Percentiles rank a stretch among this genome's conserved stretches.
Conservation (phyloP, 1,284 basidiomycete genomes). For the Schizophyllum commune region DNA sequence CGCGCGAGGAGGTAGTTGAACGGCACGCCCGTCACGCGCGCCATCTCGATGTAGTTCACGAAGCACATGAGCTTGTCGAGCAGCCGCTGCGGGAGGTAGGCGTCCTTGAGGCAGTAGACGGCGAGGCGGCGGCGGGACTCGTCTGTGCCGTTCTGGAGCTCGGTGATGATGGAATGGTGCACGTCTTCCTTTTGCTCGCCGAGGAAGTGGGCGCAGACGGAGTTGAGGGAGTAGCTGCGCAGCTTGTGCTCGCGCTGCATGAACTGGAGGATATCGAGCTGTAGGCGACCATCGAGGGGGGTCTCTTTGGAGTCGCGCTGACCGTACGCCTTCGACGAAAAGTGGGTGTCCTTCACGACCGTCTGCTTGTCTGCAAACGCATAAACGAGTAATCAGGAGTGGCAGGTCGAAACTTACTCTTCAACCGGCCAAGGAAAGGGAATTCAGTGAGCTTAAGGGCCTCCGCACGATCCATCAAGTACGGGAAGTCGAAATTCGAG, state of each 20-base stretch:
- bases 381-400: neutral
- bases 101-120: conserved; percentile 96
- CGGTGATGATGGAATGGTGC: conserved; percentile 94
- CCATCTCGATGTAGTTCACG: conserved; percentile 94
- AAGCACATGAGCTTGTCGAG: conserved; percentile 98
- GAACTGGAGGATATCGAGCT: conserved; percentile 89
- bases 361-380: conserved; percentile 49
- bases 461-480: conserved; percentile 84
- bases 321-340: conserved; percentile 93
- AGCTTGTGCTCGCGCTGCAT: conserved; percentile 97
- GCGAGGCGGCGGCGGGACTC: conserved; percentile 86
- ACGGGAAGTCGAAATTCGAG: conserved; percentile 88
- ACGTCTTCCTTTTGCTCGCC: conserved; percentile 98
- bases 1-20: conserved; percentile 90
- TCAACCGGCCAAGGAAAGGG: conserved; percentile 55
- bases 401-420: neutral
- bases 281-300: conserved; percentile 79
- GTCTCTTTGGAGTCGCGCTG: conserved; percentile 94
- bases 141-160: conserved; percentile 89
- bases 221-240: conserved; percentile 90
- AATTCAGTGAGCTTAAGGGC: conserved; percentile 71
- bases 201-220: conserved; percentile 92
- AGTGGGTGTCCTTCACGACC: conserved; percentile 85
- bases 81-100: conserved; percentile 88
- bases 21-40: conserved; percentile 94